A percentile compares a stretch with the other conserved stretches of the same genome.
phyloP scores from a whole-genome alignment of 768 basidiomycete genomes.

The Coprinopsis sp. region DNA sequence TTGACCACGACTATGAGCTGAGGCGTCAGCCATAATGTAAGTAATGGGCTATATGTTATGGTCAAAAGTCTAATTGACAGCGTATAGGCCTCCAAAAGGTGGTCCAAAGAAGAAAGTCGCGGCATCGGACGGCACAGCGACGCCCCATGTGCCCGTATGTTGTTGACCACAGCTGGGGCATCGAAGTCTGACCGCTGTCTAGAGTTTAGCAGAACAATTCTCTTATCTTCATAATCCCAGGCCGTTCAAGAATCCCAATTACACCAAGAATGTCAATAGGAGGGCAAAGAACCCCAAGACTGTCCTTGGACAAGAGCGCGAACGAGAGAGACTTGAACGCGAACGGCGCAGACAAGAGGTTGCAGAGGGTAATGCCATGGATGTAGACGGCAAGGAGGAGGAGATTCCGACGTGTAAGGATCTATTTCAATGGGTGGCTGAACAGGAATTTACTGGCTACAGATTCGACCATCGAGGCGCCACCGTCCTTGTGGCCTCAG shows the following conservation, averaged over 20 bases:
- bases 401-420: constrained; percentile 73
- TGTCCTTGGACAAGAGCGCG: constrained; percentile 73
- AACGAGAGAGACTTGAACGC: constrained; percentile 65
- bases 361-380: constrained; percentile 28
- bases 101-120: constrained; percentile 34
- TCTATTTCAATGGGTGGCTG: background rate
- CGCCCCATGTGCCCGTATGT: constrained; percentile 39
- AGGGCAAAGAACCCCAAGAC: constrained; percentile 78
- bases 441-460: background rate
- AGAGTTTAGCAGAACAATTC: constrained; percentile 72
- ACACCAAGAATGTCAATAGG: constrained; percentile 65
- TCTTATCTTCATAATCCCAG: constrained; percentile 67
- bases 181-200: no score
- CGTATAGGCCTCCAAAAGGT: constrained; percentile 43
- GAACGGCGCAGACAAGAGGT: constrained; percentile 51
- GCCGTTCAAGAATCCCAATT: constrained; percentile 74
- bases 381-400: constrained; percentile 48
- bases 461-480: constrained; percentile 83
- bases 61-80: background rate
- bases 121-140: constrained; percentile 41
- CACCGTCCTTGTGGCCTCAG: constrained; percentile 74
- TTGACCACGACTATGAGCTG: background rate
- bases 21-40: background rate
- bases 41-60: background rate
- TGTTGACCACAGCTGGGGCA: background rate